Evolutionary conservation across 1,139 yeast species (phyloP).

Genomic region (Candida smagusa): DNA sequence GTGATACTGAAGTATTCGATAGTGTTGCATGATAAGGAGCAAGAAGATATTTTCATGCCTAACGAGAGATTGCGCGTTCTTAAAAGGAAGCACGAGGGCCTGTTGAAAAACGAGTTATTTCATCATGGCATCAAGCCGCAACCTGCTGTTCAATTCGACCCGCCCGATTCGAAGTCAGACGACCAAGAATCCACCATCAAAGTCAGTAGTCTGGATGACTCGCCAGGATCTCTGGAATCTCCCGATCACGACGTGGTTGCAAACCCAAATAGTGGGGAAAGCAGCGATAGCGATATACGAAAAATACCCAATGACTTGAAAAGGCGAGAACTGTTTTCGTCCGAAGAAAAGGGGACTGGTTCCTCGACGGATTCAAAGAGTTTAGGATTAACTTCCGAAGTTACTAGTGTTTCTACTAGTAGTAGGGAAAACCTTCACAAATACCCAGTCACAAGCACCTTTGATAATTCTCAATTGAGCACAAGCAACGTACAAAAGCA

Average conservation of each 20-base stretch:
- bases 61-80: constrained; percentile 26
- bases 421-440: background rate
- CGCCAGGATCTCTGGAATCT: constrained; percentile 2
- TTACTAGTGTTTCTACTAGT: constrained; percentile 10
- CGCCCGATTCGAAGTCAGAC: background rate
- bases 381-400: constrained; percentile 25
- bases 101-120: constrained; percentile 11
- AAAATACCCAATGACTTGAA: background rate
- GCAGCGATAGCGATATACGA: background rate
- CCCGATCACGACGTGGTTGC: constrained; percentile 1
- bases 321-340: background rate
- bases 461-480: constrained; percentile 8
- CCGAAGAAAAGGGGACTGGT: background rate
- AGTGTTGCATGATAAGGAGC: background rate
- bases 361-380: constrained; percentile 14
- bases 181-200: constrained; percentile 1
- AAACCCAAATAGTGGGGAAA: background rate
- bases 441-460: background rate
- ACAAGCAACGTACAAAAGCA: constrained; percentile 12
- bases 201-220: constrained; percentile 5
- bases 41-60: constrained; percentile 21
- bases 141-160: constrained; percentile 18
- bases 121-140: constrained; percentile 22
- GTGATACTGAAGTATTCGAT: constrained; percentile 56
- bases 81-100: constrained; percentile 16